Percentiles rank a stretch among this genome's conserved stretches.
Evolutionary conservation across 1,284 basidiomycete genomes (phyloP).

Genomic region (Schizophyllum amplum): DNA sequence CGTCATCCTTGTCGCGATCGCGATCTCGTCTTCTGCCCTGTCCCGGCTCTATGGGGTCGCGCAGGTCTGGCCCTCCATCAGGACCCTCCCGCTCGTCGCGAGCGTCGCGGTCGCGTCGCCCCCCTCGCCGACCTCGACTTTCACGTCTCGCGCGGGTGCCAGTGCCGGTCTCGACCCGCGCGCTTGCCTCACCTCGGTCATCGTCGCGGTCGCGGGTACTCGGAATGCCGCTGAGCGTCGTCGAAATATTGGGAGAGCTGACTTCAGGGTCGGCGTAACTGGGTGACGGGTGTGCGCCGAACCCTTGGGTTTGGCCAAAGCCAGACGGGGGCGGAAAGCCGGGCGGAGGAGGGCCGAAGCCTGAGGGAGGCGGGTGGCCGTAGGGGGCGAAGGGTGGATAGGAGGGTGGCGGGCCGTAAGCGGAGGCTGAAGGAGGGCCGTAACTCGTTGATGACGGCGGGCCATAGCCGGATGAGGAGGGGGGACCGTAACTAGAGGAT

Average conservation of each 20-base stretch:
- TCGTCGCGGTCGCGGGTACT: no score
- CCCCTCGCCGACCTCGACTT: neutral
- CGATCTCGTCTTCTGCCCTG: neutral
- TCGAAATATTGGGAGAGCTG: no score
- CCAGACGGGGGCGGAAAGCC: no score
- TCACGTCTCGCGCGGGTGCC: no score
- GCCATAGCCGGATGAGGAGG: neutral
- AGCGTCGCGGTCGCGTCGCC: no score
- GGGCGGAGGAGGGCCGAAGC: neutral
- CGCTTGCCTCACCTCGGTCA: no score
- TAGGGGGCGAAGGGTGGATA: neutral
- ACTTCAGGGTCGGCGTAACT: no score
- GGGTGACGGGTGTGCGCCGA: no score
- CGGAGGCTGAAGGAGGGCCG: neutral
- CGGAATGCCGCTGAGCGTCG: no score
- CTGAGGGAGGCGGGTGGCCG: neutral
- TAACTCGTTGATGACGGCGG: neutral
- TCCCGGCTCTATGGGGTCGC: neutral
- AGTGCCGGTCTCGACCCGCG: no score
- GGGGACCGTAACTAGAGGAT: neutral
- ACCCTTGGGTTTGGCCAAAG: no score
- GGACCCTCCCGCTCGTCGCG: neutral
- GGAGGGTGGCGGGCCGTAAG: neutral
- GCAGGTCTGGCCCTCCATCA: neutral
- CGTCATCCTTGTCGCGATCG: no score